Base-by-base conservation (phyloP, 2,329 filamentous ascomycete species). In the Ascochyta koolunga region DNA sequence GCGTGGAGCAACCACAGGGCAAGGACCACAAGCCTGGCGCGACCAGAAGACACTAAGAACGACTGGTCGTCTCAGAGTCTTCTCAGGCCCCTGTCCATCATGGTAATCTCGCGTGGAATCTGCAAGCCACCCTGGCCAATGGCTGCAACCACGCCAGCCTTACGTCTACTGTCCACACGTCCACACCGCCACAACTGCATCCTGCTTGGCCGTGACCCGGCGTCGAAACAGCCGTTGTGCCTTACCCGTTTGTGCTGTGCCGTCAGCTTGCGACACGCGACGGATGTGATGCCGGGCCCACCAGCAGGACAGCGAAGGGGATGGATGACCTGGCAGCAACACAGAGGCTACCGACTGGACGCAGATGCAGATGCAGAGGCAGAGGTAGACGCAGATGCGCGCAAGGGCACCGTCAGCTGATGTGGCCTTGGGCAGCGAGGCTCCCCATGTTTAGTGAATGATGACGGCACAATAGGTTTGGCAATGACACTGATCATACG, bases 31-130 rank as follows among this genome's bases (percentile, higher is more conserved):
- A 29, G 54, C 61, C 57, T 59, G 49, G 62, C 59, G 55, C 57
- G 57, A 56, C 61, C 62, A 66, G 67, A 65, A 67, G 65, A 59
- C 68, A 66, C 70, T 73, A 72, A 69, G 66, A 69, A 69, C 62
- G 50, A 63, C 59, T 70, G 67, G 68, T 53, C 56, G 71, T 74
- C 69, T 70, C 68, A 73, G 58, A 60, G 50, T 59, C 64, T 65
- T 65, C 66, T 52, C 49, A 45, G 13, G 55, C 67, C 70, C 69
- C 68, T 69, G 67, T 65, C 49, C 58, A 66, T 67, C 64, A 54
- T 64, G 58, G 65, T 61, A 57, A 68, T 70, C 69, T 74, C 71
- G 70, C 72, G 72, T 73, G 72, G 71, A 64, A 68, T 61, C 59
- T 70, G 67, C 68, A 70, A 66, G 66, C 64, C 60, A 63, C 62